phyloP scores from a whole-genome alignment of 129 eudicot genomes.

The Chrysanthemum seticuspe region DNA sequence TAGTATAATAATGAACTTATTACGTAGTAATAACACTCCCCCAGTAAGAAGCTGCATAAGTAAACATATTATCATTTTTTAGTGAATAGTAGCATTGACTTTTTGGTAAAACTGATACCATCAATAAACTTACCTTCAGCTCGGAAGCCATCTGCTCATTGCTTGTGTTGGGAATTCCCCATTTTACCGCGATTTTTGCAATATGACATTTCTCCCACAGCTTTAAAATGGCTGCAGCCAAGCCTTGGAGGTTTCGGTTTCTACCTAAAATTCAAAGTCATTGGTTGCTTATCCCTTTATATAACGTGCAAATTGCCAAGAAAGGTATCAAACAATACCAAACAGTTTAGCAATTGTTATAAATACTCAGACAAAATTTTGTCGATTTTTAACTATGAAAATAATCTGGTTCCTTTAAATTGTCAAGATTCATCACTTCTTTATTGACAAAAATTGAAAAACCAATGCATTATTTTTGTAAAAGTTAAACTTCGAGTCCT shows the following conservation, averaged over 20 bases:
- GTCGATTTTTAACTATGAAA: no score
- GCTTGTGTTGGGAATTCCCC: constrained; percentile 86
- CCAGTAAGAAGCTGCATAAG: constrained; percentile 87
- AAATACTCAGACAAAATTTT: no score
- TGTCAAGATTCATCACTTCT: no score
- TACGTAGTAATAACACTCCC: constrained; percentile 87
- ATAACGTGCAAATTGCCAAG: no score
- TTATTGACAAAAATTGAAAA: no score
- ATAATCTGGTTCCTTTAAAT: no score
- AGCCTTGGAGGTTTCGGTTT: constrained; percentile 89
- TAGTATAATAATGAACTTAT: constrained; percentile 84
- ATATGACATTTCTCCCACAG: constrained; percentile 88
- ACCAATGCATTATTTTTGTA: no score
- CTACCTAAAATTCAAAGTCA: constrained; percentile 46
- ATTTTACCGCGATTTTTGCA: constrained; percentile 90
- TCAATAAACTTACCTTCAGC: constrained; percentile 61
- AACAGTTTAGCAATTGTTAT: no score
- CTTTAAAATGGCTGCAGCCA: constrained; percentile 86
- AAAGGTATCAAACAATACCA: no score
- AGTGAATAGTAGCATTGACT: constrained; percentile 15
- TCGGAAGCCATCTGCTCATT: constrained; percentile 94
- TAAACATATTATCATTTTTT: constrained; percentile 14
- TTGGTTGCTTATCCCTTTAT: no score
- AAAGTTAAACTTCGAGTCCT: no score
- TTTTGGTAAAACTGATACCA: constrained; percentile 16